A percentile compares a stretch with the other conserved stretches of the same genome.
These are phyloP conservation scores for Pseudonitzschia multistriata DNA, from an alignment of 108 stramenopile species.

Conservation along the genomic window DNA sequence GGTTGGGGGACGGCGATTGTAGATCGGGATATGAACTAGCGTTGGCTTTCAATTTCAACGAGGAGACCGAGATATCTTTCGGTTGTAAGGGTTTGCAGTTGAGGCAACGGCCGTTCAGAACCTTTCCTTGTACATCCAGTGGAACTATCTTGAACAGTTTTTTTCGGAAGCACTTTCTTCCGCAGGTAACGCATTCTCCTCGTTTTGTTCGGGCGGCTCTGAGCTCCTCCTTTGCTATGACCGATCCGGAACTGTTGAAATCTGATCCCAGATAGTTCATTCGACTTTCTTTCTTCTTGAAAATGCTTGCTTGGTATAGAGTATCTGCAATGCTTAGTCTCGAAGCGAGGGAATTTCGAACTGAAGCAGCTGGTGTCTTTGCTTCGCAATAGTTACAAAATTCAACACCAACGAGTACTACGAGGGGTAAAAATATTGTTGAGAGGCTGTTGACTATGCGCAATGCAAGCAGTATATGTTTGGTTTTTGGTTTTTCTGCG, in stretches of 20 bases:
- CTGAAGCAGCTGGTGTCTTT: not conserved
- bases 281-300: not conserved
- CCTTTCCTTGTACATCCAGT: slow-evolving; percentile 53
- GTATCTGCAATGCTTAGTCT: not conserved
- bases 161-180: slow-evolving; percentile 70
- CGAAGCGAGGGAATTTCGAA: not conserved
- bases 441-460: too few species aligned
- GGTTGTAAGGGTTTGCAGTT: slow-evolving; percentile 43
- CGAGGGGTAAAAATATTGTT: not conserved
- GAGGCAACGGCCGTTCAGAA: slow-evolving; percentile 73
- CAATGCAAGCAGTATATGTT: too few species aligned
- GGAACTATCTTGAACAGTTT: slow-evolving; percentile 73
- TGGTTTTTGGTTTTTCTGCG: too few species aligned
- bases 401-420: not conserved
- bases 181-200: slow-evolving; percentile 77
- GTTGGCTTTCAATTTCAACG: not conserved
- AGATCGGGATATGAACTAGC: not conserved
- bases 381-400: not conserved
- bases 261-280: slow-evolving; percentile 73
- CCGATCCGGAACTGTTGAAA: slow-evolving; percentile 64
- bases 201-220: slow-evolving; percentile 53
- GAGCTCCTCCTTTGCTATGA: slow-evolving; percentile 57
- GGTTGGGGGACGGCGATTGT: not conserved
- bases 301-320: not conserved
- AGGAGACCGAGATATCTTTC: not conserved